Evolutionary conservation across 129 eudicot species (phyloP).

Genomic region (Flaveria robusta): DNA sequence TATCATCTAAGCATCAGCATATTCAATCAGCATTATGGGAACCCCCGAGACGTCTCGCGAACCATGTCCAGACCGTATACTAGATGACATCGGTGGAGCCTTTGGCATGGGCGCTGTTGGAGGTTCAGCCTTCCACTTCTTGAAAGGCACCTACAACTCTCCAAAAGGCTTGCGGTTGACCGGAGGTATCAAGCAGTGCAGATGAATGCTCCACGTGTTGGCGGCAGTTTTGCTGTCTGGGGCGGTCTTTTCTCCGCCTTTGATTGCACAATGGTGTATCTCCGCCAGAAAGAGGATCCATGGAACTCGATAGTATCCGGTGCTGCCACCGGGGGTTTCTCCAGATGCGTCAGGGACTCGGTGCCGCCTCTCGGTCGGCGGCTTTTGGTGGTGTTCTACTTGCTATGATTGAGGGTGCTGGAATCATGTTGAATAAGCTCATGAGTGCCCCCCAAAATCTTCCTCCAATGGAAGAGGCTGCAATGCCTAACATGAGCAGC

Average conservation of each 20-base stretch:
- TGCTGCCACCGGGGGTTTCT: constrained; percentile 96
- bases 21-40: constrained; percentile 42
- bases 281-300: constrained; percentile 90
- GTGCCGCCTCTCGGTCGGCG: constrained; percentile 66
- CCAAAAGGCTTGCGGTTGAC: constrained; percentile 65
- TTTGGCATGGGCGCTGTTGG: constrained; percentile 93
- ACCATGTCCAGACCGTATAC: constrained; percentile 83
- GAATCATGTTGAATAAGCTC: constrained; percentile 76
- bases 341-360: constrained; percentile 78
- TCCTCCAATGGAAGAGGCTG: constrained; percentile 61
- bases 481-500: constrained; percentile 45
- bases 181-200: constrained; percentile 82
- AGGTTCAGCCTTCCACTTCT: constrained; percentile 81
- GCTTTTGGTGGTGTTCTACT: constrained; percentile 81
- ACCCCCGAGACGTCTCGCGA: constrained; percentile 84
- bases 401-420: constrained; percentile 89
- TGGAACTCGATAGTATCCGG: constrained; percentile 95
- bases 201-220: constrained; percentile 85
- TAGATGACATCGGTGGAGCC: constrained; percentile 79
- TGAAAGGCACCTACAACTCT: constrained; percentile 69
- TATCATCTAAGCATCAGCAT: background rate
- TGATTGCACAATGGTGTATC: constrained; percentile 83
- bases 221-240: constrained; percentile 97
- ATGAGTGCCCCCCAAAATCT: constrained; percentile 72
- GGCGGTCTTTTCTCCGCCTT: constrained; percentile 89